phyloP scores from a whole-genome alignment of 495 filamentous ascomycete species.

The Friedmanniomyces endolithicus region DNA sequence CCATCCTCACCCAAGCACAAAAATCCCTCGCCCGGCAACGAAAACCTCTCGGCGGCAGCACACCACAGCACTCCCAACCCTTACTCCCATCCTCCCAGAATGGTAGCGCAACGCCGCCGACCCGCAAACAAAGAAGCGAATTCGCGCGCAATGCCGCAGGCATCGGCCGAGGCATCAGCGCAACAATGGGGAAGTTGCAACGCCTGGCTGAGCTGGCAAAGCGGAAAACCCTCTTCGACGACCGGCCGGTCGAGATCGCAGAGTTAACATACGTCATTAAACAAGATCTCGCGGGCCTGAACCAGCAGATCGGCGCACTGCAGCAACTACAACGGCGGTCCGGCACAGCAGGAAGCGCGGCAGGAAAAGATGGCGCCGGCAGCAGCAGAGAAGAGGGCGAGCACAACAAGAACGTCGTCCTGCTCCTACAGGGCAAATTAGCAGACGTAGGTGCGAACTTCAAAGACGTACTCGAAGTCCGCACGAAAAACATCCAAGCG shows the following conservation, averaged over 20 bases:
- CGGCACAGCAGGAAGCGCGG: slow-evolving; percentile 37
- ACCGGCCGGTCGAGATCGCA: slow-evolving; percentile 90
- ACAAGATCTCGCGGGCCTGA: slow-evolving; percentile 83
- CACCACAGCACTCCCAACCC: slow-evolving; percentile 65
- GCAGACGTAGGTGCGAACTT: slow-evolving; percentile 90
- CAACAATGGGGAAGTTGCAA: slow-evolving; percentile 86
- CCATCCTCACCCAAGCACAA: slow-evolving; percentile 75
- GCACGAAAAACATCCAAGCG: slow-evolving; percentile 97
- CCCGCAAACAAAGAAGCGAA: slow-evolving; percentile 47
- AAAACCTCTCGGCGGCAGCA: slow-evolving; percentile 46
- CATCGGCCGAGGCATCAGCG: slow-evolving; percentile 76
- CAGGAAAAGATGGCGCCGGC: slow-evolving; percentile 17
- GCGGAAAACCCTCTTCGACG: slow-evolving; percentile 93
- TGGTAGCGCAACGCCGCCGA: slow-evolving; percentile 36
- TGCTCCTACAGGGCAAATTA: slow-evolving; percentile 84
- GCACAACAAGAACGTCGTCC: slow-evolving; percentile 94
- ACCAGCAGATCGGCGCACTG: slow-evolving; percentile 69
- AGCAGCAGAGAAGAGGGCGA: slow-evolving; percentile 40
- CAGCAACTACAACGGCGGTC: slow-evolving; percentile 60
- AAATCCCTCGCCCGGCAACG: slow-evolving; percentile 19
- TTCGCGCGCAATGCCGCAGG: slow-evolving; percentile 83
- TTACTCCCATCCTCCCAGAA: slow-evolving; percentile 68
- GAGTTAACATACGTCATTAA: slow-evolving; percentile 95
- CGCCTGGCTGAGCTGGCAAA: slow-evolving; percentile 86
- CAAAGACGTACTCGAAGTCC: slow-evolving; percentile 92